phyloP scores from a whole-genome alignment of 2,329 filamentous ascomycete species.

The Penicillium brevicompactum region DNA sequence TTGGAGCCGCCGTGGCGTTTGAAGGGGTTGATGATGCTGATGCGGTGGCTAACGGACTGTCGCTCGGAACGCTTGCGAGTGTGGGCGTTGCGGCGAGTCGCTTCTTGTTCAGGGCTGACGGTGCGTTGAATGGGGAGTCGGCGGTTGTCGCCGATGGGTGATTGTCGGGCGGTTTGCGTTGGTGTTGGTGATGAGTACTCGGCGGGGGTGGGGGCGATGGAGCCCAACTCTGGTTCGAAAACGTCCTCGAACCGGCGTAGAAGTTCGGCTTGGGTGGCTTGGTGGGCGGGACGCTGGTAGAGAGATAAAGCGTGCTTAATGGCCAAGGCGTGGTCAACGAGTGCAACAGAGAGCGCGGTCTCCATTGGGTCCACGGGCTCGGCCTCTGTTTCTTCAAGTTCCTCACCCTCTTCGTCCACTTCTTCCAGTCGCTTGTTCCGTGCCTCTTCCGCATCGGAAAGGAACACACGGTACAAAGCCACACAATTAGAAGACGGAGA shows the following conservation, averaged over 20 bases:
- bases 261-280: conserved; percentile 43
- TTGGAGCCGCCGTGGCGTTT: conserved; percentile 42
- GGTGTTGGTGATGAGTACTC: conserved; percentile 31
- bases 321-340: conserved; percentile 86
- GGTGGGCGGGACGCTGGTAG: conserved; percentile 64
- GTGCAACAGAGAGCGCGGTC: conserved; percentile 77
- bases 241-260: conserved; percentile 41
- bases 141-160: conserved; percentile 30
- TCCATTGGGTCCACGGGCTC: conserved; percentile 60
- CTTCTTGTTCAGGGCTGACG: conserved; percentile 39
- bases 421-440: conserved; percentile 45
- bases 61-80: conserved; percentile 37
- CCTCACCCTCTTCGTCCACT: conserved; percentile 50
- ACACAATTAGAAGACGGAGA: conserved; percentile 75
- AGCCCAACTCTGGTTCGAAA: conserved; percentile 65
- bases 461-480: conserved; percentile 72
- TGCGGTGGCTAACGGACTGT: conserved; percentile 42
- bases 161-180: conserved; percentile 48
- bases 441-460: conserved; percentile 56
- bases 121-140: conserved; percentile 30
- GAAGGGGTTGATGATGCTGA: conserved; percentile 48
- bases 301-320: conserved; percentile 78
- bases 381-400: conserved; percentile 54
- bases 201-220: conserved; percentile 54
- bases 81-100: conserved; percentile 36